These are phyloP conservation scores for Syzygium aqueum DNA, from an alignment of 345 rosid species.

Conservation along the genomic window DNA sequence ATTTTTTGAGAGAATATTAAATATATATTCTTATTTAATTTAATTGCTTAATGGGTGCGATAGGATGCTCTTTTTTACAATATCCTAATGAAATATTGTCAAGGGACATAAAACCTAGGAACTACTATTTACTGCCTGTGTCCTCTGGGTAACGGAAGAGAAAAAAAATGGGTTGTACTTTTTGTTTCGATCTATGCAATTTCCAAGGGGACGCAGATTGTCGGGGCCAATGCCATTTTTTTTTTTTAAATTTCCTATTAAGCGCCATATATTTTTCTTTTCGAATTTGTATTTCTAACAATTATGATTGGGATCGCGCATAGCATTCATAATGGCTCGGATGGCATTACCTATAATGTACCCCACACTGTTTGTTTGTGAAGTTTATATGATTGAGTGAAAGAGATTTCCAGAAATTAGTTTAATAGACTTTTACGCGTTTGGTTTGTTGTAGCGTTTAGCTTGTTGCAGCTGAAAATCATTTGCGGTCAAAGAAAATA, in stretches of 20 bases:
- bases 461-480: rapidly evolving
- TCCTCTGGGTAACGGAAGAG: not conserved
- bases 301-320: not conserved
- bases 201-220: not conserved
- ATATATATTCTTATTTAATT: not conserved
- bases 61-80: not conserved
- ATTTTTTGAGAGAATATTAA: not conserved
- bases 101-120: not conserved
- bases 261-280: not conserved
- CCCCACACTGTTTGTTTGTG: not conserved
- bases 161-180: not conserved
- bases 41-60: not conserved
- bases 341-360: not conserved
- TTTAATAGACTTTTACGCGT: rapidly evolving
- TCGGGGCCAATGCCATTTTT: not conserved
- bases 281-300: not conserved
- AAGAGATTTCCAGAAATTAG: not conserved
- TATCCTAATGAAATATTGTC: not conserved
- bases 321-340: not conserved
- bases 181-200: not conserved
- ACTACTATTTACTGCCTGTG: not conserved
- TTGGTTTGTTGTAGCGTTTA: no score
- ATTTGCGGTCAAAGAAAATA: not conserved
- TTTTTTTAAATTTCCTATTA: not conserved
- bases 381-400: not conserved